Evolutionary conservation across 1,139 yeast genomes (phyloP).

Genomic region (Scheffersomyces cryptocercus): DNA sequence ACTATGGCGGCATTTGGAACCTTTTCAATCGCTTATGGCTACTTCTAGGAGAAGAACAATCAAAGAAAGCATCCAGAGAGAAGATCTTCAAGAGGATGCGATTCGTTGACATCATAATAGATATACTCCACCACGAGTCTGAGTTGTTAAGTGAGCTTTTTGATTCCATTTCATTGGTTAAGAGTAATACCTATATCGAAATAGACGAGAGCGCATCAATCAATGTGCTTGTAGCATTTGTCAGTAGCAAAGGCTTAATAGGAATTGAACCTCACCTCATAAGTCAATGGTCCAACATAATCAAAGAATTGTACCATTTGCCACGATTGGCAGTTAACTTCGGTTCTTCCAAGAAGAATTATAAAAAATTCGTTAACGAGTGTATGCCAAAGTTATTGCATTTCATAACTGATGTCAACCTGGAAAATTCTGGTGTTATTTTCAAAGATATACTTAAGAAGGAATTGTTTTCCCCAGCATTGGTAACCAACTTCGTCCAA

Average conservation of each 20-base stretch:
- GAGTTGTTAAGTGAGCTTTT: conserved; percentile 17
- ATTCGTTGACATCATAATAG: conserved; percentile 24
- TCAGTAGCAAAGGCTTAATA: conserved; percentile 2
- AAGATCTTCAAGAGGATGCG: conserved; percentile 36
- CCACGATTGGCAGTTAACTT: conserved; percentile 26
- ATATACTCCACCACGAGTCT: conserved; percentile 10
- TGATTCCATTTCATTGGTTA: conserved; percentile 16
- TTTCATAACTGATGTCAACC: not conserved
- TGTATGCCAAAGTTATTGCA: conserved; percentile 11
- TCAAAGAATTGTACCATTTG: conserved; percentile 25
- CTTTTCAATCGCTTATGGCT: conserved; percentile 46
- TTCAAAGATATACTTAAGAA: conserved; percentile 7
- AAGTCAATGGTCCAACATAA: conserved; percentile 22
- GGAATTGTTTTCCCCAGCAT: conserved; percentile 19
- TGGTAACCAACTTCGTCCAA: conserved; percentile 14
- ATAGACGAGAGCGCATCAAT: conserved; percentile 32
- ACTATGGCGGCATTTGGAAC: conserved; percentile 45
- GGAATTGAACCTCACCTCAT: conserved; percentile 6
- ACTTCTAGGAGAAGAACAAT: conserved; percentile 17
- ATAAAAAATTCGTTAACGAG: conserved; percentile 26
- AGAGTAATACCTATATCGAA: conserved; percentile 28
- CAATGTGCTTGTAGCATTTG: conserved; percentile 19
- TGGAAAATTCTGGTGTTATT: not conserved
- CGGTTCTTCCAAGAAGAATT: conserved; percentile 32
- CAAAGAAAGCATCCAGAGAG: conserved; percentile 17